Evolutionary conservation across 2,329 filamentous ascomycete genomes (phyloP).

Genomic region (Microascus cirrosus): DNA sequence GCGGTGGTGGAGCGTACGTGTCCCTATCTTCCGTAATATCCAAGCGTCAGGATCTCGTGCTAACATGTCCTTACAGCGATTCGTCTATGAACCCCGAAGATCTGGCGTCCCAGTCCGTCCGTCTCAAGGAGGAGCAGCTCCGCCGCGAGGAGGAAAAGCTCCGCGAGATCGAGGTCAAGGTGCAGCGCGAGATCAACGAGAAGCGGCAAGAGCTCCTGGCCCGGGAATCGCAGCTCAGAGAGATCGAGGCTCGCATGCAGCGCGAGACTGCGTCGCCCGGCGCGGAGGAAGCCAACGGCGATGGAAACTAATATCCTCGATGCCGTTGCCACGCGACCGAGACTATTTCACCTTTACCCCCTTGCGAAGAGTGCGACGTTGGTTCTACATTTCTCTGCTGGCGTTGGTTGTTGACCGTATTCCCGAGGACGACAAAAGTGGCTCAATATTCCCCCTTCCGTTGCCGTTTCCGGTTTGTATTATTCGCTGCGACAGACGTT

Average conservation of each 20-base stretch:
- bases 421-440: conserved; percentile 5
- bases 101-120: conserved; percentile 90
- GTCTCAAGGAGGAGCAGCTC: conserved; percentile 98
- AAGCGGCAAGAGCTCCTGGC: conserved; percentile 97
- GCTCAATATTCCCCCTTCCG: conserved; percentile 5
- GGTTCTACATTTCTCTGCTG: conserved; percentile 31
- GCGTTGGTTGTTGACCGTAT: conserved; percentile 29
- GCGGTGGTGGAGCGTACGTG: conserved; percentile 76
- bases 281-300: conserved; percentile 42
- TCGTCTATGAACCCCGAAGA: conserved; percentile 97
- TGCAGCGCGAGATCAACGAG: conserved; percentile 99
- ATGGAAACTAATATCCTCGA: conserved; percentile 37
- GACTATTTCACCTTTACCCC: conserved; percentile 11
- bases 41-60: conserved; percentile 7
- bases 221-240: conserved; percentile 94
- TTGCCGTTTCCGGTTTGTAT: conserved; percentile 1
- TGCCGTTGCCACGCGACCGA: conserved; percentile 13
- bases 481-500: neutral
- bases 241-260: conserved; percentile 97
- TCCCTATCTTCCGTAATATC: neutral
- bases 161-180: conserved; percentile 98
- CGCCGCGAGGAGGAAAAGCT: conserved; percentile 99
- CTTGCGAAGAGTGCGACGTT: conserved; percentile 26
- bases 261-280: conserved; percentile 56
- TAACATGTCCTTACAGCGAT: conserved; percentile 39